Conservation (phyloP, 2,329 filamentous ascomycete species). For the Gnomoniopsis sp. region DNA sequence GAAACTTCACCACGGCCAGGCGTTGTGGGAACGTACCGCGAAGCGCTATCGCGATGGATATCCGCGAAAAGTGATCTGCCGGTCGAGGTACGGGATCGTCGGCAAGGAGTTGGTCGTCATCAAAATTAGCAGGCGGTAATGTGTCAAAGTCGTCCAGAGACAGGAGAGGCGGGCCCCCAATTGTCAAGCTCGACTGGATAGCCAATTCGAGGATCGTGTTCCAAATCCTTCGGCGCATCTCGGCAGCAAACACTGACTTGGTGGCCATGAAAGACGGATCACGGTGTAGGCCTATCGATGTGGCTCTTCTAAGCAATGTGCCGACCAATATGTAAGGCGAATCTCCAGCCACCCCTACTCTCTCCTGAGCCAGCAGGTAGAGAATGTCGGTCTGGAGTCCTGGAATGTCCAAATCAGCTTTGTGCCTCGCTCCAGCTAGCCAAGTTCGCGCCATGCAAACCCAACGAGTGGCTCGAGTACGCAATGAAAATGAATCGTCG, state of each 20-base stretch:
- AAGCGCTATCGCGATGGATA: not conserved
- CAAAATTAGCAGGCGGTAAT: not conserved
- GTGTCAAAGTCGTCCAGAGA: not conserved
- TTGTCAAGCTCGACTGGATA: not conserved
- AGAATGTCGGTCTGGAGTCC: conserved; percentile 52
- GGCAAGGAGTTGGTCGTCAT: not conserved
- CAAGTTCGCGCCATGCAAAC: conserved; percentile 51
- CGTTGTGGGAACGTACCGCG: not conserved
- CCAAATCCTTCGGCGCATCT: not conserved
- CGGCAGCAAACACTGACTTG: not conserved
- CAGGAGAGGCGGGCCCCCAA: not conserved
- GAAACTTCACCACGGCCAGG: not conserved
- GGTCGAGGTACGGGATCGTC: no score
- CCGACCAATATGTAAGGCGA: conserved; percentile 51
- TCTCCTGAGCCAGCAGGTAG: conserved; percentile 45
- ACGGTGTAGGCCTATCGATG: conserved; percentile 25
- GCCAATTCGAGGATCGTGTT: not conserved
- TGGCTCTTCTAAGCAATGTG: conserved; percentile 47
- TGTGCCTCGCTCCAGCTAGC: conserved; percentile 44
- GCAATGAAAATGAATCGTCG: conserved; percentile 41
- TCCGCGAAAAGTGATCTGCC: not conserved
- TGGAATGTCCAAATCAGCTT: conserved; percentile 44
- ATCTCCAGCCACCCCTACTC: conserved; percentile 45
- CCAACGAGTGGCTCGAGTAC: conserved; percentile 44
- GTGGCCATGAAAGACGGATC: not conserved